These are phyloP conservation scores for Fraxinus angustifolia DNA, from an alignment of 305 asterid genomes.

Conservation along the genomic window DNA sequence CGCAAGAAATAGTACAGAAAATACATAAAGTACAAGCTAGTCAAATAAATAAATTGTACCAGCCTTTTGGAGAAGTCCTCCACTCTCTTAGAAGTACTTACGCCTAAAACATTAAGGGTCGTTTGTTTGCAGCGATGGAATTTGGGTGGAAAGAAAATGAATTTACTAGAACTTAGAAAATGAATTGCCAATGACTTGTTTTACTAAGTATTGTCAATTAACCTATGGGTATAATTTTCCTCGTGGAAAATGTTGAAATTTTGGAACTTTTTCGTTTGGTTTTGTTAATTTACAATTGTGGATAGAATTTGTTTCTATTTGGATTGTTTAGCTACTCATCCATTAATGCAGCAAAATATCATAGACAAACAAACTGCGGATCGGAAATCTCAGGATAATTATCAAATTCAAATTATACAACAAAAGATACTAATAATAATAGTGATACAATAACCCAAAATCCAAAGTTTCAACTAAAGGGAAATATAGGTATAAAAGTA, in stretches of 20 bases:
- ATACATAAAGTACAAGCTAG: background rate
- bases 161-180: too few relatives aligned
- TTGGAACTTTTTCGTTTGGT: too few relatives aligned
- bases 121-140: too few relatives aligned
- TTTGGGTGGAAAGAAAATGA: too few relatives aligned
- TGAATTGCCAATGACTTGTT: too few relatives aligned
- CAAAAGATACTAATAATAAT: background rate
- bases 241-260: too few relatives aligned
- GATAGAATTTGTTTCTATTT: background rate
- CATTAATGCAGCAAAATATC: background rate
- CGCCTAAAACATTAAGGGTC: background rate
- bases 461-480: background rate
- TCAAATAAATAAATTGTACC: background rate
- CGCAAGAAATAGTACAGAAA: background rate
- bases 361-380: background rate
- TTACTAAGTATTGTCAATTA: too few relatives aligned
- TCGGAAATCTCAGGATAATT: background rate
- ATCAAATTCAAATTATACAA: background rate
- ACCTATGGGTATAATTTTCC: too few relatives aligned
- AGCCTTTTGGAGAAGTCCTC: background rate
- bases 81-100: background rate
- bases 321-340: background rate
- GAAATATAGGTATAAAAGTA: background rate
- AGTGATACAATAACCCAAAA: background rate
- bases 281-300: too few relatives aligned